Conservation (phyloP, 805 yeast species). For the Nakazawaea molendinolei region DNA sequence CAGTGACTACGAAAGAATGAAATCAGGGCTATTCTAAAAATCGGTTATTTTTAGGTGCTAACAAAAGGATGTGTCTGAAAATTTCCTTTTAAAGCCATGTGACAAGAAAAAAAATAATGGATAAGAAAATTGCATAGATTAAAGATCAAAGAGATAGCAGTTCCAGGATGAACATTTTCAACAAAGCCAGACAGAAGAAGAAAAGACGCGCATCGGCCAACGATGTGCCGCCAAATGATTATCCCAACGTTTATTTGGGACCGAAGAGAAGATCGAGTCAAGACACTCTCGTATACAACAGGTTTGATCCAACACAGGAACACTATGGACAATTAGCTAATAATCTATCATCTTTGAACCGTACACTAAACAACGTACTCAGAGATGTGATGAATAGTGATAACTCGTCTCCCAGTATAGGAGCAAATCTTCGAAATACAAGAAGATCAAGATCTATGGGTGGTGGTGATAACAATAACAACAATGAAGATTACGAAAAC, state of each 20-base stretch:
- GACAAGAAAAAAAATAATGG: neutral
- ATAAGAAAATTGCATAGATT: neutral
- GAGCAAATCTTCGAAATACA: too few relatives aligned
- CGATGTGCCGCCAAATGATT: neutral
- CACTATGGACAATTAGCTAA: conserved; percentile 11
- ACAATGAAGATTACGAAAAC: neutral
- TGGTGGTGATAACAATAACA: too few relatives aligned
- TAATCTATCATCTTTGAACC: conserved; percentile 5
- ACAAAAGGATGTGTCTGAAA: neutral
- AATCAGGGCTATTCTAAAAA: neutral
- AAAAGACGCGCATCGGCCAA: conserved; percentile 6
- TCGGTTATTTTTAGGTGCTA: neutral
- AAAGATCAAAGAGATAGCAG: too few relatives aligned
- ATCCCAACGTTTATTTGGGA: conserved; percentile 1
- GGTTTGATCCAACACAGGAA: conserved; percentile 10
- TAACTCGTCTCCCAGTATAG: neutral
- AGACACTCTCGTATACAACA: conserved; percentile 10
- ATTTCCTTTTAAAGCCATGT: neutral
- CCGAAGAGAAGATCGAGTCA: conserved; percentile 11
- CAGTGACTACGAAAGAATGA: neutral
- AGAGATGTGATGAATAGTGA: conserved; percentile 7
- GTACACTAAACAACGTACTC: conserved; percentile 7
- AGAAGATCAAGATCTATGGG: too few relatives aligned
- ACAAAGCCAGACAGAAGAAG: conserved; percentile 4
- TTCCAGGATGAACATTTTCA: too few relatives aligned